phyloP scores from a whole-genome alignment of 2,329 filamentous ascomycete genomes.

The Penicillium hordei region DNA sequence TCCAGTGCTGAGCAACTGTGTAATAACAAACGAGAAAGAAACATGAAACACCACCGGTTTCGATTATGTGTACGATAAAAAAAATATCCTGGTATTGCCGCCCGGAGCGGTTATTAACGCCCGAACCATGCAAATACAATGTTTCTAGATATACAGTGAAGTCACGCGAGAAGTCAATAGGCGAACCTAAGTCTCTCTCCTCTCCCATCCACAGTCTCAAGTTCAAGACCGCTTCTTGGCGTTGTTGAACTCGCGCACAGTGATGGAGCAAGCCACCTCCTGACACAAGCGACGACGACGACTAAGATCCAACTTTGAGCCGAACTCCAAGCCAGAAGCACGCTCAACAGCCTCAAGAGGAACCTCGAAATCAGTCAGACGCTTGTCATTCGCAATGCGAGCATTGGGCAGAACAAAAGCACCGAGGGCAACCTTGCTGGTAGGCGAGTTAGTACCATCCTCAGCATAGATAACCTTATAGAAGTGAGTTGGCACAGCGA shows the following conservation, averaged over 20 bases:
- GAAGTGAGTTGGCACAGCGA: slow-evolving; percentile 97
- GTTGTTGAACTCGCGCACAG: slow-evolving; percentile 75
- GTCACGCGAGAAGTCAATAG: background rate
- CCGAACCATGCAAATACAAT: slow-evolving; percentile 26
- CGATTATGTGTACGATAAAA: slow-evolving; percentile 12
- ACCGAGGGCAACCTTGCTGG: slow-evolving; percentile 78
- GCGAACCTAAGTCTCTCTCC: background rate
- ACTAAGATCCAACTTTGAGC: slow-evolving; percentile 69
- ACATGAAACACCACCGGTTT: background rate
- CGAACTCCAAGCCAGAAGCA: slow-evolving; percentile 89
- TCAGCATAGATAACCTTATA: slow-evolving; percentile 99
- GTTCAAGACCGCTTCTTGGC: slow-evolving; percentile 47
- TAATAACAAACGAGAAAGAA: background rate
- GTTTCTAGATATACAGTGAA: slow-evolving; percentile 25
- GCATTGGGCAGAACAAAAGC: slow-evolving; percentile 96
- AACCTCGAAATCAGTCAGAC: slow-evolving; percentile 88
- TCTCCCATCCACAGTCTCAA: background rate
- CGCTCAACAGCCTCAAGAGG: slow-evolving; percentile 89
- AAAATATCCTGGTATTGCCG: slow-evolving; percentile 13
- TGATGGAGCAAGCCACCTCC: slow-evolving; percentile 78
- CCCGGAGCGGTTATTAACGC: slow-evolving; percentile 21
- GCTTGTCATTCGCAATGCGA: slow-evolving; percentile 80
- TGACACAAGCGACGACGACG: slow-evolving; percentile 78
- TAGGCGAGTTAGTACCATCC: slow-evolving; percentile 61
- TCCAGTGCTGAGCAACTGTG: slow-evolving; percentile 65